These are phyloP conservation scores for Schwanniomyces sp. DNA, from an alignment of 805 yeast species.

Conservation along the genomic window DNA sequence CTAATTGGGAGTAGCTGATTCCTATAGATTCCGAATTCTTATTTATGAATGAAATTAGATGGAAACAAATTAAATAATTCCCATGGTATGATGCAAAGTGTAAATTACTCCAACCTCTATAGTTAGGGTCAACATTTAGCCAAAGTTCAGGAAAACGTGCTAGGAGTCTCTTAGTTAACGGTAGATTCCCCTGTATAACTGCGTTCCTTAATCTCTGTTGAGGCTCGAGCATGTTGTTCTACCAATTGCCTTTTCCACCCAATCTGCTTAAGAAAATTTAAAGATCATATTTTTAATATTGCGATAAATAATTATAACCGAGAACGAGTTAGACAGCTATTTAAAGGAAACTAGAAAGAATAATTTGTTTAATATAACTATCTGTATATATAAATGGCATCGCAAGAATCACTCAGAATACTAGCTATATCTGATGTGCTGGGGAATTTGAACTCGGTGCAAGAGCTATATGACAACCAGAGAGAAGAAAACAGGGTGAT, in stretches of 20 bases:
- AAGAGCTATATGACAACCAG: slow-evolving; percentile 11
- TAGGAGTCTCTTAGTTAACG: slow-evolving; percentile 37
- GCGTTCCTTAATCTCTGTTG: slow-evolving; percentile 38
- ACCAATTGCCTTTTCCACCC: background rate
- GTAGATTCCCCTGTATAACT: slow-evolving; percentile 35
- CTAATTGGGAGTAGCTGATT: slow-evolving; percentile 17
- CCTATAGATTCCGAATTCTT: slow-evolving; percentile 15
- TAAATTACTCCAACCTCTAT: slow-evolving; percentile 42
- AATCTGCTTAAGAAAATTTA: background rate
- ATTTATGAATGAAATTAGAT: slow-evolving; percentile 32
- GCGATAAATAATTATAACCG: background rate
- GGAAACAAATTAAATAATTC: slow-evolving; percentile 42
- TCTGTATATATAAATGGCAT: slow-evolving; percentile 1
- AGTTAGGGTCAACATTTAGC: slow-evolving; percentile 36
- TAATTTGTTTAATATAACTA: background rate
- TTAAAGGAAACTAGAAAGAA: background rate
- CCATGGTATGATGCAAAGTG: slow-evolving; percentile 44
- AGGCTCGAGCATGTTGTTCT: slow-evolving; percentile 32
- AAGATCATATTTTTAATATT: background rate
- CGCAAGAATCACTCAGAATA: slow-evolving; percentile 10
- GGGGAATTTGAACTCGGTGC: slow-evolving; percentile 22
- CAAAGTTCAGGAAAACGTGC: slow-evolving; percentile 43
- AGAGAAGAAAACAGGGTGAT: slow-evolving; percentile 7
- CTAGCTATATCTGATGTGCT: slow-evolving; percentile 28
- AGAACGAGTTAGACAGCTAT: no score